Conservation (phyloP, 306 rosid species). For the Vigna trinervia region DNA sequence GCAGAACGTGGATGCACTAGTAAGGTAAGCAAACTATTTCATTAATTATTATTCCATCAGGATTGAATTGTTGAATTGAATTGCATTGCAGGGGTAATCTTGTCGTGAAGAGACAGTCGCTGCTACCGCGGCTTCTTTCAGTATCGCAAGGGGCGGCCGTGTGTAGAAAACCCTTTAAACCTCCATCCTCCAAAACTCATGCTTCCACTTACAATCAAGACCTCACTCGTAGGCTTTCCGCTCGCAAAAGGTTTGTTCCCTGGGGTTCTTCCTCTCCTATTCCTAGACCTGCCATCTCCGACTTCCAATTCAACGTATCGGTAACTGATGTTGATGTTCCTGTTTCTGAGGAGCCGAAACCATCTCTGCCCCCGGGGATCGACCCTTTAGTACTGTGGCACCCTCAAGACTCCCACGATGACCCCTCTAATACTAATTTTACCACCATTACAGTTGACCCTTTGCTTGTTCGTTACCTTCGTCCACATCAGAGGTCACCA, state of each 20-base stretch:
- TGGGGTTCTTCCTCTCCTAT: constrained; percentile 71
- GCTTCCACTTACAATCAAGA: constrained; percentile 59
- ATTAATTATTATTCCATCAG: background rate
- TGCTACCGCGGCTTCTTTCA: constrained; percentile 85
- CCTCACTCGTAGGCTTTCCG: constrained; percentile 81
- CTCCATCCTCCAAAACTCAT: constrained; percentile 67
- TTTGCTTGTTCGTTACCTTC: constrained; percentile 86
- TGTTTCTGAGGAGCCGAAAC: constrained; percentile 42
- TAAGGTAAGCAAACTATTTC: constrained; percentile 59
- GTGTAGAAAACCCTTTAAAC: constrained; percentile 91
- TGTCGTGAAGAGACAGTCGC: constrained; percentile 75
- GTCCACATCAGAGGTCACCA: constrained; percentile 83
- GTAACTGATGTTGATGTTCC: constrained; percentile 19
- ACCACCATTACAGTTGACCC: constrained; percentile 71
- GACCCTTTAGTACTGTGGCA: constrained; percentile 91
- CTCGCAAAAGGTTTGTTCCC: constrained; percentile 89
- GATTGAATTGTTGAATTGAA: background rate
- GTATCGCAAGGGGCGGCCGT: constrained; percentile 68
- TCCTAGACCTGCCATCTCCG: constrained; percentile 43
- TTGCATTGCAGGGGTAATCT: constrained; percentile 65
- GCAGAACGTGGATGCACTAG: constrained; percentile 83
- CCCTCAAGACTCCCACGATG: constrained; percentile 51
- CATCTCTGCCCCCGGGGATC: constrained; percentile 70
- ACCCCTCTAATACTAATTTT: constrained; percentile 46
- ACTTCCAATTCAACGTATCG: constrained; percentile 21